Evolutionary conservation across 2,329 filamentous ascomycete species (phyloP).

Genomic region (Phaeosphaeriaceae sp.): DNA sequence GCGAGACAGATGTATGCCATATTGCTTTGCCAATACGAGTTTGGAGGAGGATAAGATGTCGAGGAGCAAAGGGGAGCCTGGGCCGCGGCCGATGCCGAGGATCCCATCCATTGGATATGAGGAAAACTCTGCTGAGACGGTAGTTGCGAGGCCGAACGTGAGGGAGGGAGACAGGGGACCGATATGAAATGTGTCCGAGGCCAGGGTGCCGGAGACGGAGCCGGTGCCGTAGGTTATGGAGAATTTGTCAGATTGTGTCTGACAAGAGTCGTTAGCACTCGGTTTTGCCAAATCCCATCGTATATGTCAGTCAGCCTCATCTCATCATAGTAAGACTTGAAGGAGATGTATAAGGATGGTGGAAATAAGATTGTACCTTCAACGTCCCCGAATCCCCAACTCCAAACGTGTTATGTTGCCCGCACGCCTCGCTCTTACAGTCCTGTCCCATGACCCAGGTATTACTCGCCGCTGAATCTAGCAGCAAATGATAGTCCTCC

Average conservation of each 20-base stretch:
- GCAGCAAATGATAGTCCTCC: slow-evolving; percentile 61
- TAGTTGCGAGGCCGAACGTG: slow-evolving; percentile 75
- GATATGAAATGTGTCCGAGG: slow-evolving; percentile 71
- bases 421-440: slow-evolving; percentile 73
- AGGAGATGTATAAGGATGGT: background rate
- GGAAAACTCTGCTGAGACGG: slow-evolving; percentile 76
- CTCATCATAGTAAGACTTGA: no score
- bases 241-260: slow-evolving; percentile 64
- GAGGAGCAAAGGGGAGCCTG: slow-evolving; percentile 71
- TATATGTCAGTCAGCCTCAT: no score
- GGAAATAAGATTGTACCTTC: slow-evolving; percentile 32
- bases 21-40: slow-evolving; percentile 69
- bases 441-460: slow-evolving; percentile 83
- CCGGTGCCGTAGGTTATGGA: slow-evolving; percentile 80
- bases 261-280: slow-evolving; percentile 2
- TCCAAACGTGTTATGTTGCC: slow-evolving; percentile 74
- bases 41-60: slow-evolving; percentile 66
- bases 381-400: slow-evolving; percentile 71
- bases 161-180: slow-evolving; percentile 71
- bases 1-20: slow-evolving; percentile 75
- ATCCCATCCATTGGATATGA: slow-evolving; percentile 89
- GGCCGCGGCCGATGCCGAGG: slow-evolving; percentile 74
- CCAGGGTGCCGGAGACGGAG: slow-evolving; percentile 71
- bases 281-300: background rate
- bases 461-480: slow-evolving; percentile 67